These are phyloP conservation scores for Aureobasidium sp. DNA, from an alignment of 2,329 filamentous ascomycete genomes.

Conservation along the genomic window DNA sequence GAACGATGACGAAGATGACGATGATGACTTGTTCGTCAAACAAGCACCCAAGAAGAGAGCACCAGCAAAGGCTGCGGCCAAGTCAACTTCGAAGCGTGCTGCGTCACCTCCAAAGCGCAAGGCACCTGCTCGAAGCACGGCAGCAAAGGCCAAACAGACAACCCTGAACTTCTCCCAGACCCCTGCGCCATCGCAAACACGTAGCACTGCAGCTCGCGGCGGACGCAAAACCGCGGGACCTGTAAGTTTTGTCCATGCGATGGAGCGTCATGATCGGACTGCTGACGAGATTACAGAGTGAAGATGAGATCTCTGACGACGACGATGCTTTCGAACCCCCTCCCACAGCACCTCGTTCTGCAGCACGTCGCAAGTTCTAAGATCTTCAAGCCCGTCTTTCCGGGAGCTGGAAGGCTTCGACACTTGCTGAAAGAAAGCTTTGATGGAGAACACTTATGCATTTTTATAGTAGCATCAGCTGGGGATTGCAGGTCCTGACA, in stretches of 20 bases:
- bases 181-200: slow-evolving; percentile 26
- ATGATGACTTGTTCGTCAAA: slow-evolving; percentile 38
- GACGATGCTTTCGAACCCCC: slow-evolving; percentile 34
- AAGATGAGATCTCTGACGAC: slow-evolving; percentile 34
- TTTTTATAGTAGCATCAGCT: background rate
- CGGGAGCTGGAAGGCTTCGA: background rate
- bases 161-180: slow-evolving; percentile 38
- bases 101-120: slow-evolving; percentile 28
- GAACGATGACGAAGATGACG: slow-evolving; percentile 35
- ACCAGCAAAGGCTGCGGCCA: slow-evolving; percentile 22
- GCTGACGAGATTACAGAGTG: slow-evolving; percentile 21
- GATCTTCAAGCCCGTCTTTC: background rate
- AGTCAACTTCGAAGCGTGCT: slow-evolving; percentile 18
- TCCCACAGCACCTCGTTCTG: slow-evolving; percentile 17
- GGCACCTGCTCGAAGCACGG: slow-evolving; percentile 17
- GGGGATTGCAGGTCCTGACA: background rate
- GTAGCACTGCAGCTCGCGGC: slow-evolving; percentile 21
- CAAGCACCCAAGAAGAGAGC: slow-evolving; percentile 25
- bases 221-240: slow-evolving; percentile 34
- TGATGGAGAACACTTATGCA: background rate
- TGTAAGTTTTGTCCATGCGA: slow-evolving; percentile 24
- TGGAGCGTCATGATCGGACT: background rate
- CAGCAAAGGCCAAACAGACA: slow-evolving; percentile 30
- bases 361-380: slow-evolving; percentile 16
- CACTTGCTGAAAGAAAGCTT: background rate